phyloP scores from a whole-genome alignment of 2,329 filamentous ascomycete genomes.

The Raffaelea arxii region DNA sequence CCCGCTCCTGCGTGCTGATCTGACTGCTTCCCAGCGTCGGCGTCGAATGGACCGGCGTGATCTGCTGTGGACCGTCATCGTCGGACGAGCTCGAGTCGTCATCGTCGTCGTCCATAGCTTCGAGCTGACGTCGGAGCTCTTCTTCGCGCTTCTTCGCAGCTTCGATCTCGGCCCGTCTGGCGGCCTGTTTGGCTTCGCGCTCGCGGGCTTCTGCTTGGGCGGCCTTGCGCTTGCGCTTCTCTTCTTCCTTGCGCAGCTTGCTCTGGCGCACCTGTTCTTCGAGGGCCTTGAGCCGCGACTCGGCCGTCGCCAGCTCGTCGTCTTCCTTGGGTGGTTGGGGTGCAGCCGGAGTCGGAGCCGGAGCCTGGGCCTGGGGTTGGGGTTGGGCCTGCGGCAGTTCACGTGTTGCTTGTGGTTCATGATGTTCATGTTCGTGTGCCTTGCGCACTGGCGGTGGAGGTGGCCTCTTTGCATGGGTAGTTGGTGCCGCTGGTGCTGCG shows the following conservation, averaged over 20 bases:
- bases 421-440: constrained; percentile 64
- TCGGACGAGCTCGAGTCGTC: constrained; percentile 70
- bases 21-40: constrained; percentile 44
- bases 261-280: constrained; percentile 91
- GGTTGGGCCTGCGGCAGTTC: too few species aligned
- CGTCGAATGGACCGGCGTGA: constrained; percentile 52
- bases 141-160: constrained; percentile 82
- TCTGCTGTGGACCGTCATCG: constrained; percentile 64
- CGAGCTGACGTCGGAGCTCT: constrained; percentile 79
- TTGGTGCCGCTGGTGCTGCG: not conserved
- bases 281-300: constrained; percentile 74
- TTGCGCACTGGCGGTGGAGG: not conserved
- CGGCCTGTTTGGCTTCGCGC: constrained; percentile 74
- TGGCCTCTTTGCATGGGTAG: not conserved
- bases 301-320: constrained; percentile 68
- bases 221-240: constrained; percentile 86
- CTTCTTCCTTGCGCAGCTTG: constrained; percentile 93
- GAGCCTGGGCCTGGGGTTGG: too few species aligned
- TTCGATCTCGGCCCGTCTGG: constrained; percentile 84
- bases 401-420: too few species aligned
- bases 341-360: not conserved
- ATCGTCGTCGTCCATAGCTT: constrained; percentile 60
- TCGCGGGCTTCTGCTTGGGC: constrained; percentile 79
- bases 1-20: constrained; percentile 43
- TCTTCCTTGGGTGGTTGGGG: too few species aligned